Evolutionary conservation across 2,329 filamentous ascomycete genomes (phyloP), one percentile per base, ranked within the genome.

Genomic region (Aspergillus pseudoterreus): DNA sequence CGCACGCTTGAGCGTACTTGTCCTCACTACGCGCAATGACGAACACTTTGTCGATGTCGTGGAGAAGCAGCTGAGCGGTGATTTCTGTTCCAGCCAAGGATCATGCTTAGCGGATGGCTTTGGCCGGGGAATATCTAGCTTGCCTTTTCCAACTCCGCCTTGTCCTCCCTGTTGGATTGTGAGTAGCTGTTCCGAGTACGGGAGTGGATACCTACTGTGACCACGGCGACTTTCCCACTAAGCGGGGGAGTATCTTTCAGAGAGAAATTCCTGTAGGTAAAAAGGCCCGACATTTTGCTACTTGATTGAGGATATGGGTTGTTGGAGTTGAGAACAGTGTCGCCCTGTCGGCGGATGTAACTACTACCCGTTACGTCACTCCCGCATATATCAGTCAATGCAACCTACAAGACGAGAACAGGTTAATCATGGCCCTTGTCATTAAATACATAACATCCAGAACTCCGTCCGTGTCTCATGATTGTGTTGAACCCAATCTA

Each of bases 61-160:
- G 61, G n/a, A 62, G 46, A 14, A 71, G 65, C 15, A 70, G 56
- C 43, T 67, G 61, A 2, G 63, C 52, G 14, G 58, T 63, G 43
- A 68, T 65, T 47, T 68, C 68, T 58, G 19, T 10, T 30, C 27
- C 8, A 11, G 1, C 27, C 27, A 11, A 30, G 24, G 27, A 30
- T 30, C 9, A 11, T 30, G 27, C 27, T 30, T 30, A 30, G 27
- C 9, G 8, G 27, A 30, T 10, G 4, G 27, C 27, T 30, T 30
- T 10, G 6, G 27, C 27, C 3, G 27, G 27, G 27, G 27, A 11
- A 10, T 30, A 11, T 30, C 47, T 21, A 9, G 11, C 32, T 15
- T 38, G 44, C 54, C 60, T 56, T 61, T 58, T 43, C 65, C 67
- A 33, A 68, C 64, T 24, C 67, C 67, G 42, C 60, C 57, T 49